Base-by-base conservation (phyloP, 2,329 filamentous ascomycete species). In the Dissoconium aciculare region DNA sequence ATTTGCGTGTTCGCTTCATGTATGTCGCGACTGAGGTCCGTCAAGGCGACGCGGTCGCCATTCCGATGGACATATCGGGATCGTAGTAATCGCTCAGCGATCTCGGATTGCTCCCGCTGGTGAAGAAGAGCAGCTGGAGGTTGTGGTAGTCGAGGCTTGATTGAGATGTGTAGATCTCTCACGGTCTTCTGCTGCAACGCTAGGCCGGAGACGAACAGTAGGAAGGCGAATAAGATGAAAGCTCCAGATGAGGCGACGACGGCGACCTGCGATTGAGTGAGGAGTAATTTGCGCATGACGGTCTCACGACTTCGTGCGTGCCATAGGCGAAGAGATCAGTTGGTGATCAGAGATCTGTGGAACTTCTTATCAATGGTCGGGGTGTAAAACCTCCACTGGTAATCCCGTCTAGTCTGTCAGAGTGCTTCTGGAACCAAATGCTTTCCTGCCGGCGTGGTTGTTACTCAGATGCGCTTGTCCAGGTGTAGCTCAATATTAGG, bases 181-280 rank as follows among this genome's bases (percentile, higher is more conserved):
- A 93, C 71, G 1, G 83, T 89, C 45, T 82, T 73, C 55, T 94
- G 85, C 49, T 94, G 85, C 31, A 93, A 67, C 3, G 75, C 69
- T 54, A 91, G 93, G 47, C 85, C 85, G 30, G 80, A 83, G 17
- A 93, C 64, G 54, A 94, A 94, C 15, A 94, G 72, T 4, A 84
- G 70, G 21, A 75, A 55, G 3, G 84, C 92, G 56, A 82, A 93
- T 15, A 80, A 53, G 40, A 81, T 60, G 36, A 93, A 78, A 57
- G 38, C 69, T 23, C 59, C 53, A 5, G 69, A 69, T 15, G 78
- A 77, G 34, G 78, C 59, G 35, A 75, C 62, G 35, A 81, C 59
- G 21, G 77, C 80, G 30, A 82, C 75, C 60, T 83, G 77, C 8
- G 70, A 66, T 10, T 74, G 74, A 8, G 74, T 74, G 28, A 44